Evolutionary conservation across 805 yeast genomes (phyloP).

Genomic region (Nakazawaea molendinolei): DNA sequence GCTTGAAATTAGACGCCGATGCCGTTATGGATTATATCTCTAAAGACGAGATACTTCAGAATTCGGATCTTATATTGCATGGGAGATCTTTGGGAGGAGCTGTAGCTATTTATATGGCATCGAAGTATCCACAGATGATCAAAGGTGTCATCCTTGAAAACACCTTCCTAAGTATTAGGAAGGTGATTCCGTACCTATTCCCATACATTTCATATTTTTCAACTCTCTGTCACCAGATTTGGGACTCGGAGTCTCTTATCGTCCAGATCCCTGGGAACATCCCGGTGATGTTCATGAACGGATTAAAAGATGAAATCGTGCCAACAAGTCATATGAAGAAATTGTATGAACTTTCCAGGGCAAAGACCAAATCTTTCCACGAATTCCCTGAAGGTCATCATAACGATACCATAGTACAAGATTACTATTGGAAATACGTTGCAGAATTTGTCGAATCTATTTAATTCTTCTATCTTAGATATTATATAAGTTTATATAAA

Average conservation of each 20-base stretch:
- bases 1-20: slow-evolving; percentile 78
- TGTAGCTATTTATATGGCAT: slow-evolving; percentile 76
- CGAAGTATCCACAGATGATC: slow-evolving; percentile 42
- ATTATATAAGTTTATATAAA: no score
- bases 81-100: slow-evolving; percentile 97
- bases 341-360: slow-evolving; percentile 46
- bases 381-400: slow-evolving; percentile 61
- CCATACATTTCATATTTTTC: slow-evolving; percentile 57
- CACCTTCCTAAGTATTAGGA: slow-evolving; percentile 71
- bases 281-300: slow-evolving; percentile 69
- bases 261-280: slow-evolving; percentile 40
- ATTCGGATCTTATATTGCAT: slow-evolving; percentile 57
- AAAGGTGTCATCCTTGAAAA: slow-evolving; percentile 76
- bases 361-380: slow-evolving; percentile 43
- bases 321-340: slow-evolving; percentile 78
- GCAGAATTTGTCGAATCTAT: slow-evolving; percentile 42
- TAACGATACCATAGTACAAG: slow-evolving; percentile 75
- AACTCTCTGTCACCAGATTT: slow-evolving; percentile 63
- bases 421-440: slow-evolving; percentile 71
- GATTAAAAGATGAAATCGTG: slow-evolving; percentile 78
- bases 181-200: slow-evolving; percentile 67
- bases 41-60: slow-evolving; percentile 43
- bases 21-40: slow-evolving; percentile 55
- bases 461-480: neutral
- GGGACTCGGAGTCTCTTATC: slow-evolving; percentile 73